Evolutionary conservation across 2,329 filamentous ascomycete species (phyloP).

Genomic region (Verticillium tricorpus): DNA sequence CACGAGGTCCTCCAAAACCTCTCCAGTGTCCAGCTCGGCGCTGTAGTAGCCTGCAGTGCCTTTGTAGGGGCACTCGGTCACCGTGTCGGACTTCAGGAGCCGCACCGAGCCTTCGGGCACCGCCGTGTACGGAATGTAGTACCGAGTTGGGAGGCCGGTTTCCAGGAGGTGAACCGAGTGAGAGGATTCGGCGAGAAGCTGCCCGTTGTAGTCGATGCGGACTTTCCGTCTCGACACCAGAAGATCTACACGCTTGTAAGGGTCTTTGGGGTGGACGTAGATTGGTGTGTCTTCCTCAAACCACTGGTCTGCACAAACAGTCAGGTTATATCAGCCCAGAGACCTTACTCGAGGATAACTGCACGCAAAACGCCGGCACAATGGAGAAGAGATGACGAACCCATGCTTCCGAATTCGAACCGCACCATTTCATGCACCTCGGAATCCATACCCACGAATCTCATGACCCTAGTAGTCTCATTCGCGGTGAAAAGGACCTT

Average conservation of each 20-base stretch:
- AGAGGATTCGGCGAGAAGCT: constrained; percentile 39
- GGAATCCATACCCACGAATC: too few species aligned
- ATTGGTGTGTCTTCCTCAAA: constrained; percentile 55
- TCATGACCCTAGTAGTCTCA: too few species aligned
- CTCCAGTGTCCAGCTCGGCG: constrained; percentile 37
- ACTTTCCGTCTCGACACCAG: constrained; percentile 50
- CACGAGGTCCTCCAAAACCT: constrained; percentile 44
- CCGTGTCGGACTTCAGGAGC: not conserved
- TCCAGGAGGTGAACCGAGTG: constrained; percentile 54
- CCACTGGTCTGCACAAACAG: constrained; percentile 27
- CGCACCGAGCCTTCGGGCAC: constrained; percentile 31
- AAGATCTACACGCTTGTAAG: constrained; percentile 61
- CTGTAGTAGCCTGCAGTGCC: constrained; percentile 60
- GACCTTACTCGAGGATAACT: not conserved
- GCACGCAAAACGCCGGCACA: not conserved
- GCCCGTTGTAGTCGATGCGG: constrained; percentile 42
- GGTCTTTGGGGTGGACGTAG: constrained; percentile 61
- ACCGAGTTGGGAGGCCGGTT: constrained; percentile 53
- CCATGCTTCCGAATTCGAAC: constrained; percentile 29
- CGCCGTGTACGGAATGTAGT: constrained; percentile 52
- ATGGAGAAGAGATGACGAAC: constrained; percentile 16
- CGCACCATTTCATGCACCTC: constrained; percentile 22
- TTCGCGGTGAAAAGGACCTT: too few species aligned
- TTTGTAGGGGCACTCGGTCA: constrained; percentile 63
- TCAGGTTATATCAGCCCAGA: too few species aligned